Conservation (phyloP, 192 early-diverging fungal species). For the Oehlia diaphana region DNA sequence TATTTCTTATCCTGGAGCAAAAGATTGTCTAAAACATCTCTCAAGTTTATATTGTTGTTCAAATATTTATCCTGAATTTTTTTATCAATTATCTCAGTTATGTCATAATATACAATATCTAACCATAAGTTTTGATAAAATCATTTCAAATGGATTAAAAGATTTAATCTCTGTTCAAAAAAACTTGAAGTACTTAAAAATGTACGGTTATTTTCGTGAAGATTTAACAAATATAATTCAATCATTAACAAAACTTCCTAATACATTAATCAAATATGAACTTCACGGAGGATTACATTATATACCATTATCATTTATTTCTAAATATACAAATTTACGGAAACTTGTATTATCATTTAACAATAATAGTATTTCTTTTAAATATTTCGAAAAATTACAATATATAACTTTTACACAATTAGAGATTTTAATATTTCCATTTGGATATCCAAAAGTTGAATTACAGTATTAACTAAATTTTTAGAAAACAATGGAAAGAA, state of each 20-base stretch:
- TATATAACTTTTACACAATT: too few species aligned
- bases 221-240: neutral
- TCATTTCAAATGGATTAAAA: neutral
- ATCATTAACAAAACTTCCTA: neutral
- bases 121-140: neutral
- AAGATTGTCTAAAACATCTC: neutral
- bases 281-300: neutral
- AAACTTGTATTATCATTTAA: neutral
- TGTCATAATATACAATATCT: neutral
- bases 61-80: neutral
- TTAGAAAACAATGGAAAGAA: too few species aligned
- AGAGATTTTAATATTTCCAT: too few species aligned
- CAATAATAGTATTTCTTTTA: neutral
- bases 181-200: neutral
- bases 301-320: neutral
- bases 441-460: too few species aligned
- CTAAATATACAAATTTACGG: neutral
- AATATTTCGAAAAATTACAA: too few species aligned
- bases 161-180: neutral
- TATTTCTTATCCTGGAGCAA: neutral
- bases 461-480: too few species aligned
- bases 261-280: neutral
- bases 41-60: neutral
- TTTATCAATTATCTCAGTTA: neutral
- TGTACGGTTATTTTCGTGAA: neutral